phyloP scores from a whole-genome alignment of 495 filamentous ascomycete genomes.

The Aspergillus panamensis region DNA sequence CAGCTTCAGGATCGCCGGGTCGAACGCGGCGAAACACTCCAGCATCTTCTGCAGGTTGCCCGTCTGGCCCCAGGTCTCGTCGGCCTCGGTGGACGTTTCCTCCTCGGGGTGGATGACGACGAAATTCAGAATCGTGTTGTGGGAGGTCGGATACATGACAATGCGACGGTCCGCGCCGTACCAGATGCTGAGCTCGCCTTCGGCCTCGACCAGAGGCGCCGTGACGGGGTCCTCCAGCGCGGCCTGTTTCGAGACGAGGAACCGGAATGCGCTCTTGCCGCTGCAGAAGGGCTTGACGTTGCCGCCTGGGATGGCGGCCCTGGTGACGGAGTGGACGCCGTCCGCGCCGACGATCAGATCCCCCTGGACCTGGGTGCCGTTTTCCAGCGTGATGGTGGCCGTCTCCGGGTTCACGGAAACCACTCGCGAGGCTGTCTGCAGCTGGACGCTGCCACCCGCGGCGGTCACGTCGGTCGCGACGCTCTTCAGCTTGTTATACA shows the following conservation, averaged over 20 bases:
- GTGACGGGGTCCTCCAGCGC: neutral
- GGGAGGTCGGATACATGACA: conserved; percentile 2
- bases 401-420: neutral
- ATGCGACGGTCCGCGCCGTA: conserved; percentile 1
- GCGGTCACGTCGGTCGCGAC: neutral
- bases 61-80: neutral
- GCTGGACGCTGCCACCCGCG: neutral
- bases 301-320: neutral
- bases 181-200: conserved; percentile 1
- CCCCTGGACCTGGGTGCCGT: neutral
- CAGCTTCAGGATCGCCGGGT: neutral
- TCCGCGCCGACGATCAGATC: conserved; percentile 7
- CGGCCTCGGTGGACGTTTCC: neutral
- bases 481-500: conserved; percentile 1
- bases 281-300: neutral
- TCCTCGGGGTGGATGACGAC: conserved; percentile 1
- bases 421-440: neutral
- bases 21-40: neutral
- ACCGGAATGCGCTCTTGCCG: conserved; percentile 6
- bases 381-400: conserved; percentile 1
- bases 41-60: conserved; percentile 2
- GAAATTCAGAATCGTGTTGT: conserved; percentile 1
- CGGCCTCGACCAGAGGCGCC: neutral
- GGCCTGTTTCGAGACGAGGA: conserved; percentile 1
- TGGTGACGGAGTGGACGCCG: conserved; percentile 5